These are phyloP conservation scores for Pichia norvegensis DNA, from an alignment of 1,139 yeast genomes.

Conservation along the genomic window DNA sequence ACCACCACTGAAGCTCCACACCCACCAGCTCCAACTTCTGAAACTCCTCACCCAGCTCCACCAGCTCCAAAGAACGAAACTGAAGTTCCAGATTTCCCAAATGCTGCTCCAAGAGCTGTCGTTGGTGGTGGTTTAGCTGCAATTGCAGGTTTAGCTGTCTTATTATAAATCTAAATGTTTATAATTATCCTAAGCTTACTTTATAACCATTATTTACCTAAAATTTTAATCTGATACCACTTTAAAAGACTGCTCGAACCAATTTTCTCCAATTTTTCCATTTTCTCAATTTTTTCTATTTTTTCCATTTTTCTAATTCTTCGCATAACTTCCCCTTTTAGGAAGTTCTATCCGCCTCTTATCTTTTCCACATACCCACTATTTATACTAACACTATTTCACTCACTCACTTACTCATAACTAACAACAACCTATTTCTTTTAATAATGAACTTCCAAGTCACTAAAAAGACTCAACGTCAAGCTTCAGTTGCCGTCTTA, in stretches of 20 bases:
- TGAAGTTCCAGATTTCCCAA: slow-evolving; percentile 9
- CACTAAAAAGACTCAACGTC: slow-evolving; percentile 20
- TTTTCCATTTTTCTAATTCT: neutral
- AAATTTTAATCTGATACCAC: neutral
- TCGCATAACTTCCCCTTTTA: neutral
- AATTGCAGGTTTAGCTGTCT: slow-evolving; percentile 22
- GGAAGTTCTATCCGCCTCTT: neutral
- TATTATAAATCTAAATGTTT: slow-evolving; percentile 18
- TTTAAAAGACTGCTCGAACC: neutral
- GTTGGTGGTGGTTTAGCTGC: slow-evolving; percentile 21
- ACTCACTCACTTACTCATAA: no score
- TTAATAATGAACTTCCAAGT: slow-evolving; percentile 1
- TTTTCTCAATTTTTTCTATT: neutral
- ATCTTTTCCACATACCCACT: neutral
- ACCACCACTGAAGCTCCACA: slow-evolving; percentile 3
- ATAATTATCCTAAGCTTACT: no score
- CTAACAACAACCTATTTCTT: neutral
- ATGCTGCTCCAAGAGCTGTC: slow-evolving; percentile 17
- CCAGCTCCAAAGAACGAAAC: slow-evolving; percentile 1
- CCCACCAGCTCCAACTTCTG: slow-evolving; percentile 2
- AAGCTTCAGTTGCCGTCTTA: slow-evolving; percentile 26
- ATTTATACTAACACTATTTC: no score
- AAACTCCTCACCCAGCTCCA: neutral
- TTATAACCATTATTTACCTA: no score
- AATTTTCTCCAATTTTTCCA: neutral